A percentile compares a stretch with the other conserved stretches of the same genome.
Evolutionary conservation across 2,329 filamentous ascomycete genomes (phyloP).

Genomic region (Apiospora hydei): DNA sequence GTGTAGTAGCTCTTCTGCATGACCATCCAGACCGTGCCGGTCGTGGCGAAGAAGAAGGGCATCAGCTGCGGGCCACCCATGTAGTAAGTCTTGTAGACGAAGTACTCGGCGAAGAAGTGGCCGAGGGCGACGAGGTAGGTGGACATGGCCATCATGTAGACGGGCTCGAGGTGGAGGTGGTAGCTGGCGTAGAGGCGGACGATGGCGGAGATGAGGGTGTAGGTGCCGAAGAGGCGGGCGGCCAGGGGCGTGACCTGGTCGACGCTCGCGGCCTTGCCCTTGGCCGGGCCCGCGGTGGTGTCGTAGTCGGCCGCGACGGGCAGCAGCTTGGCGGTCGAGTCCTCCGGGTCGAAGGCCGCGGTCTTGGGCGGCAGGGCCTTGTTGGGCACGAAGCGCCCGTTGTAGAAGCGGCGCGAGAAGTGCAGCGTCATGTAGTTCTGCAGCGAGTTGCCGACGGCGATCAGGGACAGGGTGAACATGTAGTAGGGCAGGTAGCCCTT

Average conservation of each 20-base stretch:
- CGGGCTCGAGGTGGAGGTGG: slow-evolving; percentile 72
- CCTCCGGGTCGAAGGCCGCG: slow-evolving; percentile 56
- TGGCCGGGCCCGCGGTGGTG: slow-evolving; percentile 33
- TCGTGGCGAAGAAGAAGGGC: slow-evolving; percentile 59
- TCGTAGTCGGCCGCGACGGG: slow-evolving; percentile 44
- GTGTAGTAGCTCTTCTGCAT: slow-evolving; percentile 76
- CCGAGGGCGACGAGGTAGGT: slow-evolving; percentile 80
- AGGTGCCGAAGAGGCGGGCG: slow-evolving; percentile 84
- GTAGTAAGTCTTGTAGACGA: slow-evolving; percentile 78
- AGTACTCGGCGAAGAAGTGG: slow-evolving; percentile 84
- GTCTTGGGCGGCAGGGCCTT: slow-evolving; percentile 50
- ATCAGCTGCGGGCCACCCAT: slow-evolving; percentile 65
- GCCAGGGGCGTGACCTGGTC: slow-evolving; percentile 78
- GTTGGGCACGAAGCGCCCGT: slow-evolving; percentile 66
- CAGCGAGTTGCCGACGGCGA: slow-evolving; percentile 84
- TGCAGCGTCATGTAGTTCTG: slow-evolving; percentile 83
- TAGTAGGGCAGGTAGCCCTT: slow-evolving; percentile 66
- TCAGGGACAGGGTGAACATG: slow-evolving; percentile 74
- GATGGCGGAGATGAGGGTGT: slow-evolving; percentile 80
- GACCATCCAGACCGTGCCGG: slow-evolving; percentile 67
- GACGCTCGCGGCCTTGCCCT: slow-evolving; percentile 53
- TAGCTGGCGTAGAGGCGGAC: slow-evolving; percentile 86
- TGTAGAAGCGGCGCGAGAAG: slow-evolving; percentile 89
- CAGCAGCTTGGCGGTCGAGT: slow-evolving; percentile 60
- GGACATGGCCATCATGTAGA: slow-evolving; percentile 84